Evolutionary conservation across 2,329 filamentous ascomycete genomes (phyloP).

Genomic region (Colletotrichum melonis): DNA sequence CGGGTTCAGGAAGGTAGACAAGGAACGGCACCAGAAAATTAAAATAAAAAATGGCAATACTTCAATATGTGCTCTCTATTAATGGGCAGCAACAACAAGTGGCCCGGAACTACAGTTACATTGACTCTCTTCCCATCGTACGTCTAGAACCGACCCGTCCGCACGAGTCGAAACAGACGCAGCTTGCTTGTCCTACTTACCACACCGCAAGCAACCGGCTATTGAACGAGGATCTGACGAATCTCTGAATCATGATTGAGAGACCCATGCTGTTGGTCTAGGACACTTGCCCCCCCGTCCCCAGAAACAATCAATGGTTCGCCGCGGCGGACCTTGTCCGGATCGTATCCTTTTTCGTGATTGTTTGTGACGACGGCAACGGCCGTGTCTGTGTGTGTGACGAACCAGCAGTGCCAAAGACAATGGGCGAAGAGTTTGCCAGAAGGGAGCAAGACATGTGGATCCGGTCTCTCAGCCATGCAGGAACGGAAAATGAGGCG

Average conservation of each 20-base stretch:
- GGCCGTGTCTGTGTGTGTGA: not conserved
- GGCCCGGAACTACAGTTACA: conserved; percentile 23
- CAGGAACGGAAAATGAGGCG: conserved; percentile 9
- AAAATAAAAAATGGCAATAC: not conserved
- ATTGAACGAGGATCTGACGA: not conserved
- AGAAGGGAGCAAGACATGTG: conserved; percentile 14
- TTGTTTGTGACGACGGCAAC: conserved; percentile 5
- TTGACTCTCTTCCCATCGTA: conserved; percentile 13
- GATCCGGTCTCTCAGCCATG: not conserved
- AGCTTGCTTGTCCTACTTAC: conserved; percentile 3
- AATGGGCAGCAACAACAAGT: conserved; percentile 5
- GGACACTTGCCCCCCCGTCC: not conserved
- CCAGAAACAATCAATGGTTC: conserved; percentile 1
- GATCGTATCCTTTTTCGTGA: not conserved
- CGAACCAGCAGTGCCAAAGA: not conserved
- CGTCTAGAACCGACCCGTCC: conserved; percentile 4
- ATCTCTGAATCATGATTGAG: conserved; percentile 8
- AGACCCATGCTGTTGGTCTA: not conserved
- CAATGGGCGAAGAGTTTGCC: conserved; percentile 1
- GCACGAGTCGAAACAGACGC: not conserved
- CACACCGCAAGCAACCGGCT: not conserved
- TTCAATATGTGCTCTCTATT: conserved; percentile 1
- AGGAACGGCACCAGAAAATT: not conserved
- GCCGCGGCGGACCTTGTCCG: conserved; percentile 6
- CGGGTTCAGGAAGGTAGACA: not conserved